Conservation (phyloP, 2,329 filamentous ascomycete species). For the Cercospora brassicicola region DNA sequence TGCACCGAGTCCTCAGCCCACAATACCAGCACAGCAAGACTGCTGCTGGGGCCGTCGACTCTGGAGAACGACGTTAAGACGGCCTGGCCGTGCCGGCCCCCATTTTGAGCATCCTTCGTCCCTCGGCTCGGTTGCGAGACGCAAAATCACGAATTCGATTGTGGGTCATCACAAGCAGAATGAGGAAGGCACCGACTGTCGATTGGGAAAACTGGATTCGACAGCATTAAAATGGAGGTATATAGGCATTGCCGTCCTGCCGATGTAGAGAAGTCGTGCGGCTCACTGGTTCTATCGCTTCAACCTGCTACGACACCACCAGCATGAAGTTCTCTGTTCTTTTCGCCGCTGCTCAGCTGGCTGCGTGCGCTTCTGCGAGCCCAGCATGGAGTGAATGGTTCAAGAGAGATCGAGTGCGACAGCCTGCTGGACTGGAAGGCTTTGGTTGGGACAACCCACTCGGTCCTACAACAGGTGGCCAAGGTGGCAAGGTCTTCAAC, state of each 20-base stretch:
- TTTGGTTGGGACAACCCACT: conserved; percentile 31
- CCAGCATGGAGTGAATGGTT: conserved; percentile 4
- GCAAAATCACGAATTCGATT: neutral
- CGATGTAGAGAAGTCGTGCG: neutral
- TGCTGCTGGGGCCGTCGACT: neutral
- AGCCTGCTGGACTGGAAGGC: conserved; percentile 18
- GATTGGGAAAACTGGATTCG: neutral
- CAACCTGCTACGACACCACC: neutral
- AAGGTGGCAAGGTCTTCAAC: conserved; percentile 39
- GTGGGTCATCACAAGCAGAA: neutral
- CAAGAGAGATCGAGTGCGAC: neutral
- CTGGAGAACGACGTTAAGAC: neutral
- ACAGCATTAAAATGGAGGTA: neutral
- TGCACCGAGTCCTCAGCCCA: neutral
- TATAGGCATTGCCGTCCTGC: neutral
- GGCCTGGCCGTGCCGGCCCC: neutral
- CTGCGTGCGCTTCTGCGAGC: neutral
- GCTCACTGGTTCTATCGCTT: neutral
- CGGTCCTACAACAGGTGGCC: conserved; percentile 43
- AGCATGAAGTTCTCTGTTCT: conserved; percentile 1
- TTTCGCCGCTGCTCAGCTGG: neutral
- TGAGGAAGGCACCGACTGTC: neutral
- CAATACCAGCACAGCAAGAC: neutral
- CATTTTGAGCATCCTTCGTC: neutral
- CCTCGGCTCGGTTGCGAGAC: neutral